phyloP scores from a whole-genome alignment of 305 asterid genomes.

The Striga hermonthica region DNA sequence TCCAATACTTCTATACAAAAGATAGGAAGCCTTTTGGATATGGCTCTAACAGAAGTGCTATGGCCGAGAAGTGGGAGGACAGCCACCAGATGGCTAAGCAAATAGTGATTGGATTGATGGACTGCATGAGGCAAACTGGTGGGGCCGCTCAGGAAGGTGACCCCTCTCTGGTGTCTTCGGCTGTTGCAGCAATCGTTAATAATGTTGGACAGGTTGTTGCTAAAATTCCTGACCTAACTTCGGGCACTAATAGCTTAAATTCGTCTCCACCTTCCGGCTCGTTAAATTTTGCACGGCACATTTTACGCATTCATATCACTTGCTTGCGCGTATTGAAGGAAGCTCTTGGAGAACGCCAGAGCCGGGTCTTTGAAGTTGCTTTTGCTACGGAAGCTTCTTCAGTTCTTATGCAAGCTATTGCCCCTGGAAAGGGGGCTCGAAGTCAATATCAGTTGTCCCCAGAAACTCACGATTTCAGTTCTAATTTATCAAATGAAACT shows the following conservation, averaged over 20 bases:
- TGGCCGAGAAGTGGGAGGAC: slow-evolving; percentile 68
- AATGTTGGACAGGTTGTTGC: slow-evolving; percentile 71
- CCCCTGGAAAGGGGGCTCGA: slow-evolving; percentile 53
- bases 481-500: slow-evolving; percentile 50
- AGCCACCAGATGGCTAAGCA: slow-evolving; percentile 73
- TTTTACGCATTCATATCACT: slow-evolving; percentile 72
- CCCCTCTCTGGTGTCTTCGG: slow-evolving; percentile 89
- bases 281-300: slow-evolving; percentile 56
- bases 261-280: slow-evolving; percentile 51
- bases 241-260: slow-evolving; percentile 44
- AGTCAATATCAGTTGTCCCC: too few relatives aligned
- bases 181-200: slow-evolving; percentile 82
- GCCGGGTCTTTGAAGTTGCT: slow-evolving; percentile 96
- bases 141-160: slow-evolving; percentile 99
- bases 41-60: slow-evolving; percentile 51
- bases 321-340: slow-evolving; percentile 88
- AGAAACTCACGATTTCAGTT: slow-evolving; percentile 3
- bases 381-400: slow-evolving; percentile 90
- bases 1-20: slow-evolving; percentile 58
- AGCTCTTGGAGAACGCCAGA: slow-evolving; percentile 98
- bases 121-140: slow-evolving; percentile 98
- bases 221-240: slow-evolving; percentile 70
- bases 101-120: slow-evolving; percentile 81
- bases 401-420: slow-evolving; percentile 61
- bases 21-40: slow-evolving; percentile 66